Base-by-base conservation (phyloP, 129 eudicot species). In the Chrysanthemum seticuspe region DNA sequence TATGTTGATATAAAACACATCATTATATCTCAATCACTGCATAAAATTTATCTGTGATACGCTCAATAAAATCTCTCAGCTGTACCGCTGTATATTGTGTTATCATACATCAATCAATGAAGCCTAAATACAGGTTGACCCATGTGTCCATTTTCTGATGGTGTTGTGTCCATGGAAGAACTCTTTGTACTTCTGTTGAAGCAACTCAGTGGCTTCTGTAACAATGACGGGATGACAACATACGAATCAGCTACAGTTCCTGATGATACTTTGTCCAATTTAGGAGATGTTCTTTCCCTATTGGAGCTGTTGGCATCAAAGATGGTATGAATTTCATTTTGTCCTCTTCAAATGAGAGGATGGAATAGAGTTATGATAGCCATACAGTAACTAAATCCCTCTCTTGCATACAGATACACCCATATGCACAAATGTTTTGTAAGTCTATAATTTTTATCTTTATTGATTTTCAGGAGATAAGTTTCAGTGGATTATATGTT, bases 251-350 rank as follows among this genome's bases (percentile, higher is more conserved):
- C 49, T 15, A 15, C 49, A 31, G 74, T 15, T 70, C 56, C 70
- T 71, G 81, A 76, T 62, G 79, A 50, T 58, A 55, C 48, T 73
- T 72, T 76, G 66, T 82, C 73, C 62, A 6, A 79, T 57, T 80
- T 80, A 66, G 76, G 83, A 29, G 90, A 89, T 82, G 83, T 85
- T 57, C 77, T 90, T 68, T 90, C 96, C 47, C 73, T 87, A 49
- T 59, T 94, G 87, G 98, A 94, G 89, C 76, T 90, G 67, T 68
- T 86, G 45, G 88, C 97, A 74, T 76, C 87, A 31, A 75, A 63
- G 69, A 94, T 90, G 98, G 98, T 94, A 94, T 73, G 72, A 23
- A 48, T 6, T 61, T 75, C 44, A 50, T 10, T 27, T 44, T 45
- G 27, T 60, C 21, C 64, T 19, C 21, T 36, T 60, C 44, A 21